Conservation (phyloP, 129 eudicot genomes). For the Artemisia annua region DNA sequence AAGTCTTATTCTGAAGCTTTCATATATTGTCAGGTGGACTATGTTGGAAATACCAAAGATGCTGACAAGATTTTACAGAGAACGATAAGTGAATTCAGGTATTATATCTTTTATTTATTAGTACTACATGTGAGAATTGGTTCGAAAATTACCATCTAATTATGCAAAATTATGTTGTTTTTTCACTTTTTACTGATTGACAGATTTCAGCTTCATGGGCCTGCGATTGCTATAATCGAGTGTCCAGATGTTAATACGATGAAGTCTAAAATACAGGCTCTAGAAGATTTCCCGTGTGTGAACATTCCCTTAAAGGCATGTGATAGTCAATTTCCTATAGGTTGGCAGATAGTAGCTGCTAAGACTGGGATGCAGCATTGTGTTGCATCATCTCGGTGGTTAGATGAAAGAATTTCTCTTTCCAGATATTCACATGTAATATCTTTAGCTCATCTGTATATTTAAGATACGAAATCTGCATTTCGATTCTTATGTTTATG, state of each 20-base stretch:
- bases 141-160: no score
- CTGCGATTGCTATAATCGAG: constrained; percentile 77
- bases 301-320: constrained; percentile 78
- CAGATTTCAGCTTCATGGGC: constrained; percentile 69
- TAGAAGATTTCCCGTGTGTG: constrained; percentile 86
- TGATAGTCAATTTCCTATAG: constrained; percentile 91
- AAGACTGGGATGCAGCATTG: no score
- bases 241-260: constrained; percentile 64
- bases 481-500: no score
- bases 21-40: constrained; percentile 62
- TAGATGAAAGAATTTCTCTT: no score
- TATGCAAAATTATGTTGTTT: neutral
- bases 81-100: constrained; percentile 77
- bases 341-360: constrained; percentile 66
- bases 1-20: constrained; percentile 2
- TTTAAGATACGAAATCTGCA: neutral
- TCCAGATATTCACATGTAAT: no score
- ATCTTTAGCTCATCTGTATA: neutral
- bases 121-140: neutral
- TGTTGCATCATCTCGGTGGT: no score
- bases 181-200: constrained; percentile 14
- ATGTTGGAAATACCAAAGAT: constrained; percentile 68
- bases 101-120: constrained; percentile 26
- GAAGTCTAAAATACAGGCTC: constrained; percentile 60
- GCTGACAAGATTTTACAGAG: constrained; percentile 79